Evolutionary conservation across 352 stramenopile genomes (phyloP).

Genomic region (Globisporangium okanoganense): DNA sequence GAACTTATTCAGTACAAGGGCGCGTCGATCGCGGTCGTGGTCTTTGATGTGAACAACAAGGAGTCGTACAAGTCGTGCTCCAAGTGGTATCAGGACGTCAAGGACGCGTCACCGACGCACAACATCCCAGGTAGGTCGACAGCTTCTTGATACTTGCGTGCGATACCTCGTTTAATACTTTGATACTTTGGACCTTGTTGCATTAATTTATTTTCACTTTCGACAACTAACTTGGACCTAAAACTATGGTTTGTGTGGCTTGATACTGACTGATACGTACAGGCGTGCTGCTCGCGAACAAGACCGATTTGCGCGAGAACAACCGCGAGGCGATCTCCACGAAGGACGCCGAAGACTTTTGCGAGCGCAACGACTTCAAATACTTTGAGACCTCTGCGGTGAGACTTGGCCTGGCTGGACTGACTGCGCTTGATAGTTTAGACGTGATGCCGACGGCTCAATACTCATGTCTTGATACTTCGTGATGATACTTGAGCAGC

Average conservation of each 20-base stretch:
- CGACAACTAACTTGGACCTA: background rate
- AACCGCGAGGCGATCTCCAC: slow-evolving; percentile 67
- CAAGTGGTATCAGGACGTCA: slow-evolving; percentile 83
- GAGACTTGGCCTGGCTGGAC: background rate
- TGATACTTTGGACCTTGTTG: background rate
- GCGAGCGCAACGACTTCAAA: slow-evolving; percentile 72
- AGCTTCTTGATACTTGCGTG: background rate
- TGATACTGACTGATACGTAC: too few species aligned
- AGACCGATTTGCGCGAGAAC: slow-evolving; percentile 71
- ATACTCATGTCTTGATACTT: slow-evolving; percentile 1
- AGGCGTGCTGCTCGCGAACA: slow-evolving; percentile 77
- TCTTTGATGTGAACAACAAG: slow-evolving; percentile 87
- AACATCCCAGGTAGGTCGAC: slow-evolving; percentile 51
- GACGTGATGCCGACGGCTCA: background rate
- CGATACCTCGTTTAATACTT: background rate
- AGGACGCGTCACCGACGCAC: slow-evolving; percentile 64
- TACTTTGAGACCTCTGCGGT: slow-evolving; percentile 83
- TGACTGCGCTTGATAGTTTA: background rate
- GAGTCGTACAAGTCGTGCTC: slow-evolving; percentile 82
- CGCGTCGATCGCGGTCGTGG: slow-evolving; percentile 67
- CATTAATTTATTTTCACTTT: background rate
- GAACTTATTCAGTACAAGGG: slow-evolving; percentile 49
- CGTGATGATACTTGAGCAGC: slow-evolving; percentile 21
- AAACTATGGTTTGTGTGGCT: background rate
- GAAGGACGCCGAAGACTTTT: slow-evolving; percentile 71